Percentiles rank a stretch among this genome's conserved stretches.
phyloP scores from a whole-genome alignment of 2,329 filamentous ascomycete species.

The Arthrobotrys sphaeroides region DNA sequence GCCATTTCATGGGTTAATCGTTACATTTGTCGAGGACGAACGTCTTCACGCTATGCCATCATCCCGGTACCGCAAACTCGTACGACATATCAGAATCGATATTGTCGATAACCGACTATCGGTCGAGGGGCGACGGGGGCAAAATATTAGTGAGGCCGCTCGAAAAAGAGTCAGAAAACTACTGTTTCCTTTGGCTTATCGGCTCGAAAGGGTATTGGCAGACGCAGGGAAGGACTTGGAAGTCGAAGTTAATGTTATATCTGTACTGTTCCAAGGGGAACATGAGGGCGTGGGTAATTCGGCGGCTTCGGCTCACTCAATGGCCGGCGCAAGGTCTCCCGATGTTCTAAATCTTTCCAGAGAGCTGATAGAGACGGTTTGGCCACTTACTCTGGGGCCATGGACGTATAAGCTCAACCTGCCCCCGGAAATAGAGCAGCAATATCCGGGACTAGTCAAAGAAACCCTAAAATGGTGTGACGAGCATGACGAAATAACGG shows the following conservation, averaged over 20 bases:
- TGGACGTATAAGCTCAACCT: slow-evolving; percentile 22
- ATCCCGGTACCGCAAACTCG: neutral
- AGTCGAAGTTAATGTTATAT: slow-evolving; percentile 2
- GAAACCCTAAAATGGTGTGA: slow-evolving; percentile 3
- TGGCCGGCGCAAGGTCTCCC: neutral
- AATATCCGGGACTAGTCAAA: neutral
- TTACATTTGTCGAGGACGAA: neutral
- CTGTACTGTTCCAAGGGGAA: neutral
- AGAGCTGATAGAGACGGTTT: neutral
- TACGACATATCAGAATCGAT: neutral
- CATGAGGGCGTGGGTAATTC: neutral
- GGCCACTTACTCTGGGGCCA: slow-evolving; percentile 12
- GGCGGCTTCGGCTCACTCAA: neutral
- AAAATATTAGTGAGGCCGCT: neutral
- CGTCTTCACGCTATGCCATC: neutral
- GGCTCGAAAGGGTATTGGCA: neutral
- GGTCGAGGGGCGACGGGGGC: neutral
- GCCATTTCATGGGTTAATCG: neutral
- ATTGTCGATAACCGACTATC: neutral
- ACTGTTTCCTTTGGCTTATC: neutral
- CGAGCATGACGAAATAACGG: neutral
- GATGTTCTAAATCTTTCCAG: neutral
- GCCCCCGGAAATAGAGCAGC: neutral
- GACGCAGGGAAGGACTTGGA: neutral
- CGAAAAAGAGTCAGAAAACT: neutral